phyloP scores from a whole-genome alignment of 2,329 filamentous ascomycete genomes.

The Aspergillus bombycis region DNA sequence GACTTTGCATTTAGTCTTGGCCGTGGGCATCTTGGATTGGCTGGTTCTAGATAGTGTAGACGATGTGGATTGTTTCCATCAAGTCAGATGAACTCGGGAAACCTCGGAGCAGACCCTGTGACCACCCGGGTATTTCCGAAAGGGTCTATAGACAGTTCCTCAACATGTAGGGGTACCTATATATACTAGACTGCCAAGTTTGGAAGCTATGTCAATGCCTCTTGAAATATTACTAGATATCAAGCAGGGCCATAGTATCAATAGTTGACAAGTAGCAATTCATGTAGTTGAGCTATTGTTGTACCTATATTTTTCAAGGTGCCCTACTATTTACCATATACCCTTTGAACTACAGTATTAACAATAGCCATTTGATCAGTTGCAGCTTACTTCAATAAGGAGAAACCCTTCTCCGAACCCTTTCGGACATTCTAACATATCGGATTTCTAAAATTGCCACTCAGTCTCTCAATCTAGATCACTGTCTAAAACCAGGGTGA shows the following conservation, averaged over 20 bases:
- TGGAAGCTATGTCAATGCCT: too few relatives aligned
- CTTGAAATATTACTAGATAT: neutral
- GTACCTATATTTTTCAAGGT: too few relatives aligned
- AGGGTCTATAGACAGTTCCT: neutral
- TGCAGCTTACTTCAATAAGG: neutral
- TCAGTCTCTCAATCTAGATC: neutral
- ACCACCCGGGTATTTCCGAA: neutral
- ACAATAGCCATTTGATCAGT: neutral
- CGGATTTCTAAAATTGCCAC: neutral
- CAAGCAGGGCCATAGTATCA: fast-evolving
- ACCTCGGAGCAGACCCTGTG: neutral
- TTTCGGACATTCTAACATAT: neutral
- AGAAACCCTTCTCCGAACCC: neutral
- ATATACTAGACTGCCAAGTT: neutral
- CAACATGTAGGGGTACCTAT: neutral
- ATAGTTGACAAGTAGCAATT: neutral
- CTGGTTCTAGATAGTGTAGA: neutral
- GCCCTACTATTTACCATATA: neutral
- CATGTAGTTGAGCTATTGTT: too few relatives aligned
- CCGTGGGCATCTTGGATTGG: neutral
- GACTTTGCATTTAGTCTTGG: conserved; percentile 5
- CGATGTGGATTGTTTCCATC: neutral
- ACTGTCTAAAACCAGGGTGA: neutral
- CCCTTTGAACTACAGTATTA: neutral
- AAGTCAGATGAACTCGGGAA: neutral